These are phyloP conservation scores for Colletotrichum shisoi DNA, from an alignment of 2,329 filamentous ascomycete species.

Conservation along the genomic window DNA sequence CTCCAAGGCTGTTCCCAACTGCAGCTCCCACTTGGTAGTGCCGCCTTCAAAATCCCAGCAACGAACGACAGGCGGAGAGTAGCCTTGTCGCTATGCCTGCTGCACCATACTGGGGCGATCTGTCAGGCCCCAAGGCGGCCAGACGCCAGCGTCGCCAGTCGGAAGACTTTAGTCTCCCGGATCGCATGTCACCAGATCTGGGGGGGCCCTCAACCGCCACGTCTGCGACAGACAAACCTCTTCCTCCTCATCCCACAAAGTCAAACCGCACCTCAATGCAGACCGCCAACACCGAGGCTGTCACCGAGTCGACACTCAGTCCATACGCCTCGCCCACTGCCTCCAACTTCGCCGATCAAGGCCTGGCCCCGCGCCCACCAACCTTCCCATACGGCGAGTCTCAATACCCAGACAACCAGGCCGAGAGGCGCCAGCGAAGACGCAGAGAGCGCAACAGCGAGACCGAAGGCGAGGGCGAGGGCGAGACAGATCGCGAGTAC, in stretches of 20 bases:
- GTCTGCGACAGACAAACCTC: conserved; percentile 27
- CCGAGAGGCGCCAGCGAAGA: conserved; percentile 55
- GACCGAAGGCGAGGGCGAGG: conserved; percentile 29
- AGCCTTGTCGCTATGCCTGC: conserved; percentile 41
- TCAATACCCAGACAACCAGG: conserved; percentile 54
- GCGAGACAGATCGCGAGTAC: conserved; percentile 47
- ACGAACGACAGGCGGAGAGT: conserved; percentile 44
- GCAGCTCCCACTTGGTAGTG: conserved; percentile 32
- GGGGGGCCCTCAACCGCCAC: conserved; percentile 36
- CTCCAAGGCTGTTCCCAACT: conserved; percentile 25
- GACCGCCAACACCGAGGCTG: conserved; percentile 63
- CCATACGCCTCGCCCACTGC: conserved; percentile 64
- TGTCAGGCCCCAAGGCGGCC: conserved; percentile 44
- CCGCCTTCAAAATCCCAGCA: conserved; percentile 36
- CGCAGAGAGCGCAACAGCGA: conserved; percentile 52
- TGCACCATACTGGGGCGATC: conserved; percentile 62
- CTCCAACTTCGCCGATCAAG: conserved; percentile 60
- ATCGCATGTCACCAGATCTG: conserved; percentile 41
- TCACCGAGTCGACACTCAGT: conserved; percentile 66
- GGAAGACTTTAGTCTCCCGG: conserved; percentile 37
- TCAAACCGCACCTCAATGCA: conserved; percentile 63
- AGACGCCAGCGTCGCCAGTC: conserved; percentile 40
- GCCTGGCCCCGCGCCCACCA: conserved; percentile 66
- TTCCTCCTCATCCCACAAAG: conserved; percentile 30
- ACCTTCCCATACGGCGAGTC: conserved; percentile 60